phyloP scores from a whole-genome alignment of 495 filamentous ascomycete species.

The Physcia stellaris region DNA sequence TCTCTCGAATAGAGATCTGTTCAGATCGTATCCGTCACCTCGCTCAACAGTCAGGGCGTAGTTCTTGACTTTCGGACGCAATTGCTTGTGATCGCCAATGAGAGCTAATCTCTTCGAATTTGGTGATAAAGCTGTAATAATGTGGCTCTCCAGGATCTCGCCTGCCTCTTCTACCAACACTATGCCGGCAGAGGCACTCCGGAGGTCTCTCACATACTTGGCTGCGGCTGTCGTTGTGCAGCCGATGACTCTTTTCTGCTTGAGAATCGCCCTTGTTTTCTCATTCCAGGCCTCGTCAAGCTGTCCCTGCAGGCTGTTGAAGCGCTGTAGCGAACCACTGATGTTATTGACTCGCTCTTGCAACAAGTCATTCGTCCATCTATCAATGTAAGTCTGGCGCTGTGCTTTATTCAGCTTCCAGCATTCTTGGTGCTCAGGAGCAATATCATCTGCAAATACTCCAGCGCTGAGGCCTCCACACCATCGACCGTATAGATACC shows the following conservation, averaged over 20 bases:
- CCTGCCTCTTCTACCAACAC: conserved; percentile 68
- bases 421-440: conserved; percentile 19
- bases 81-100: conserved; percentile 69
- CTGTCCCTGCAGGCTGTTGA: conserved; percentile 28
- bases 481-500: conserved; percentile 50
- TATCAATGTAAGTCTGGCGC: conserved; percentile 20
- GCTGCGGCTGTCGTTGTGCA: conserved; percentile 69
- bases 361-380: conserved; percentile 38
- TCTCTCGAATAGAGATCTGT: conserved; percentile 60
- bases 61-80: conserved; percentile 57
- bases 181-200: conserved; percentile 35
- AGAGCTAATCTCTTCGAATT: conserved; percentile 53
- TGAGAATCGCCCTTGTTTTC: conserved; percentile 31
- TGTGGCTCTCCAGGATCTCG: conserved; percentile 62
- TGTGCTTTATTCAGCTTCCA: conserved; percentile 37
- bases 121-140: conserved; percentile 46
- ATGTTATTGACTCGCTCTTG: conserved; percentile 35
- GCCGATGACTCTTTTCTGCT: conserved; percentile 48
- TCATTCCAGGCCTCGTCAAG: conserved; percentile 30
- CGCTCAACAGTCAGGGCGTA: conserved; percentile 51
- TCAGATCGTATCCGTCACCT: conserved; percentile 55
- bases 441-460: conserved; percentile 20
- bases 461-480: conserved; percentile 32
- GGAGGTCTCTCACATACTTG: conserved; percentile 41
- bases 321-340: conserved; percentile 20